Percentiles rank a stretch among this genome's conserved stretches.
These are phyloP conservation scores for Pharnaceum exiguum DNA, from an alignment of 148 eudicot species.

Conservation along the genomic window DNA sequence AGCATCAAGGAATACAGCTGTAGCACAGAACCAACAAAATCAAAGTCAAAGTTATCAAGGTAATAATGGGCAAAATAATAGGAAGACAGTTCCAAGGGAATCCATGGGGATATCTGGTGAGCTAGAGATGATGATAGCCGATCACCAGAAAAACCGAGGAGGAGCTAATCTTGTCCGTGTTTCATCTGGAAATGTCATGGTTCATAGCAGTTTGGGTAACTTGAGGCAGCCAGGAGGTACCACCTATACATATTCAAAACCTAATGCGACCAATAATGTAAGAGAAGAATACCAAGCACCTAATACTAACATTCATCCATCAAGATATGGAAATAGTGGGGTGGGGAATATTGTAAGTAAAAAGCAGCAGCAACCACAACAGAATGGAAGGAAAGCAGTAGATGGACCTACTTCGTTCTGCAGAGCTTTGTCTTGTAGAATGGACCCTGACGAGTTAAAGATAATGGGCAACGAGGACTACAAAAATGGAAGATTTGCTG, in stretches of 20 bases:
- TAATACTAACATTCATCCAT: neutral
- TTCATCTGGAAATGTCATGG: constrained; percentile 77
- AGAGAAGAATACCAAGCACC: constrained; percentile 17
- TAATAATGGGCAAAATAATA: constrained; percentile 17
- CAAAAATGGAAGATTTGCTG: constrained; percentile 84
- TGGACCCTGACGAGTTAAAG: constrained; percentile 95
- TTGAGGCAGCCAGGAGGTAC: constrained; percentile 46
- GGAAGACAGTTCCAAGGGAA: constrained; percentile 36
- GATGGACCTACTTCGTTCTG: constrained; percentile 50
- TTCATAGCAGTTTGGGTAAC: constrained; percentile 64
- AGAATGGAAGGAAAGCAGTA: constrained; percentile 9
- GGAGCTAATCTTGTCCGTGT: constrained; percentile 53
- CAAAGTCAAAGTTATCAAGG: constrained; percentile 24
- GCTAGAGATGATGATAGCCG: constrained; percentile 75
- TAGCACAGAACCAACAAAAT: constrained; percentile 12
- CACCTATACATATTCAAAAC: constrained; percentile 19
- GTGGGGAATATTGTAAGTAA: constrained; percentile 58
- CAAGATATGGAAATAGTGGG: constrained; percentile 33
- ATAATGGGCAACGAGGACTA: constrained; percentile 92
- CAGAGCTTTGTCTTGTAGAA: constrained; percentile 78
- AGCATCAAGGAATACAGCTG: constrained; percentile 6
- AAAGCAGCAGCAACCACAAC: constrained; percentile 15
- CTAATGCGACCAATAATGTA: constrained; percentile 5
- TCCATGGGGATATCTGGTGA: constrained; percentile 63
- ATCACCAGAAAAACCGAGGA: constrained; percentile 55